Evolutionary conservation across 2,329 filamentous ascomycete species (phyloP), one percentile per base, ranked within the genome.

Genomic region (Cordyceps tenuipes): DNA sequence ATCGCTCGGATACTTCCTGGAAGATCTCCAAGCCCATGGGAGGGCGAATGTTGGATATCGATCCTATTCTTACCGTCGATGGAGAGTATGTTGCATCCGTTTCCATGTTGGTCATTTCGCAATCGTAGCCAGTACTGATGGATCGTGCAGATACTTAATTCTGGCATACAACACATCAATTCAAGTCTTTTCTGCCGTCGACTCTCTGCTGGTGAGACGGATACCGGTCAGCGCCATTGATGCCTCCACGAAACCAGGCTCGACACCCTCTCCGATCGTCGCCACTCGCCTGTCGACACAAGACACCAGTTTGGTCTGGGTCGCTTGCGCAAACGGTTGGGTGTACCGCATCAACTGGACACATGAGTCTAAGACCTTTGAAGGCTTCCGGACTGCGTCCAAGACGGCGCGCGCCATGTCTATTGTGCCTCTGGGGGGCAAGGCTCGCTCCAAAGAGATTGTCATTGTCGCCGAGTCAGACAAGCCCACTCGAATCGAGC

Each of bases 121-220:
- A 56, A 54, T 68, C 57, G 75, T 67, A 41, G 12, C 31, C 41
- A 29, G 31, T 41, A 48, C 58, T 60, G 13, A 58, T 43, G 48
- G 5, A 9, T n/a, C 23, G n/a, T 51, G 4, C 34, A 91, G 90
- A 69, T 82, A 87, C 72, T 71, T 97, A 44, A 85, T 97, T 61
- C 72, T 96, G 60, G 83, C 87, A 36, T 90, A 90, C 68, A 82
- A 86, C 62, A 86, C 83, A 31, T 87, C 87, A 10, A 78, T 97
- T 58, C 88, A 91, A 70, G 81, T 96, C 29, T 96, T 94, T 73
- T 89, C 89, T 1, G 84, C 90, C 34, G 78, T 83, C 64, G 91
- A 91, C 59, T 97, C 94, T 1, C 82, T 95, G 54, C 82, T 95
- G 23, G 79, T 90, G 50, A 86, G 90, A 65, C 84, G 85, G 60